A percentile compares a stretch with the other conserved stretches of the same genome.
phyloP scores from a whole-genome alignment of 139 green algal genomes.

The Pseudopediastrum boryanum region DNA sequence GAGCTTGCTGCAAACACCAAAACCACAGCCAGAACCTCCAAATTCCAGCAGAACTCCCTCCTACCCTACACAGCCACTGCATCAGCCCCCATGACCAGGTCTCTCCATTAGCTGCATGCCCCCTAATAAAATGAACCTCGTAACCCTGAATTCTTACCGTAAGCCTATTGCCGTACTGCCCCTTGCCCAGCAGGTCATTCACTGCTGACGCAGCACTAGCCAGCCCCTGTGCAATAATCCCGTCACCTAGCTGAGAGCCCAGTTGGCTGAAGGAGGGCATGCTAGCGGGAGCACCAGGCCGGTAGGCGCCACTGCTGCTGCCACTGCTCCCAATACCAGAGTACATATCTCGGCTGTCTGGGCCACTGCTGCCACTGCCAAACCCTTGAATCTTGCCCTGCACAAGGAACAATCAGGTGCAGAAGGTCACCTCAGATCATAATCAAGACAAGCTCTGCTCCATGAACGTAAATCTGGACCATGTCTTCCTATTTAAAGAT shows the following conservation, averaged over 20 bases:
- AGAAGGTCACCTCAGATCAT: no score
- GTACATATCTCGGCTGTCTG: constrained; percentile 15
- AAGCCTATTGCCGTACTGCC: constrained; percentile 16
- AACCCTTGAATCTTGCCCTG: constrained; percentile 85
- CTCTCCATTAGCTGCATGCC: no score
- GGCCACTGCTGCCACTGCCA: constrained; percentile 54
- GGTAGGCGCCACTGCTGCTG: not conserved
- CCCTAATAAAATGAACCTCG: not conserved
- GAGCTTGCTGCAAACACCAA: no score
- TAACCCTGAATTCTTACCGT: constrained; percentile 1
- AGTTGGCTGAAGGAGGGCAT: not conserved
- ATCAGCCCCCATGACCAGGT: no score
- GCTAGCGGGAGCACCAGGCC: not conserved
- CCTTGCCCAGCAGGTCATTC: constrained; percentile 18
- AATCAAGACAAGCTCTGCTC: not conserved
- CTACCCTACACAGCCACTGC: not conserved
- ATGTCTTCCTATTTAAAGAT: no score
- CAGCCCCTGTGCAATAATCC: constrained; percentile 22
- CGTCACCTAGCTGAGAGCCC: constrained; percentile 27
- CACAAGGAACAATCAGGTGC: no score
- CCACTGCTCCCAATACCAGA: constrained; percentile 11
- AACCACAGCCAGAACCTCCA: not conserved
- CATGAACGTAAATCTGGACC: no score
- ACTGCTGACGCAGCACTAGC: constrained; percentile 21
- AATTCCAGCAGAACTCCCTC: not conserved